Evolutionary conservation across 257 asterid genomes (phyloP), one percentile per base, ranked within the genome.

Genomic region (Solanum chilense): DNA sequence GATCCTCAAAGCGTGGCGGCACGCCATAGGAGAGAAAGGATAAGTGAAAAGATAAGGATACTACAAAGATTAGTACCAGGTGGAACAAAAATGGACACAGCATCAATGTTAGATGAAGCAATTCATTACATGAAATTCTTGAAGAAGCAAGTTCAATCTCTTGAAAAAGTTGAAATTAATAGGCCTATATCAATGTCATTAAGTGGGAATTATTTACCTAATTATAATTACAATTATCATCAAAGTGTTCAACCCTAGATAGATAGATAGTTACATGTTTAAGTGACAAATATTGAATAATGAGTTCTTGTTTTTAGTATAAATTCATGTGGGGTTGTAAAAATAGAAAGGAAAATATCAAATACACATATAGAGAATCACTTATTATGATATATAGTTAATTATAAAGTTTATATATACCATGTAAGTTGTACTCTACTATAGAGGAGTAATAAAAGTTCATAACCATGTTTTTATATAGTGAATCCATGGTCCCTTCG

Each of bases 1-100:
- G 99, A 96, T 90, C 99, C 99, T 0, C 99, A 96, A 75, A 95
- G 98, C 85, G 98, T 96, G 78, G 98, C 98, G 44, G 98, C 99
- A 25, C 93, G 99, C 33, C 99, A 95, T 89, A 92, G 99, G 58
- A 89, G 99, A 44, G 98, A 97, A 60, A 92, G 96, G 93, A 94
- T 97, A 13, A 97, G 99, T 73, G 99, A 94, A 89, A 75, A 93
- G 92, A 97, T 97, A 21, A 88, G 99, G 88, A 95, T 93, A 13
- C 92, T 97, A 16, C 98, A 97, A 88, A 89, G 98, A 88, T 95
- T 97, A 25, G 99, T 97, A 9, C 99, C 99, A 14, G 99, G 99
- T 12, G 99, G 99, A 7, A 95, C 99, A 1, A 97, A 97, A 83
- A 97, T 95, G 99, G 99, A 97, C 87, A 97, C 99, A 14, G 98